Percentiles rank a stretch among this genome's conserved stretches.
Conservation (phyloP, 1,284 basidiomycete genomes). For the Mycosarcoma maydis region DNA sequence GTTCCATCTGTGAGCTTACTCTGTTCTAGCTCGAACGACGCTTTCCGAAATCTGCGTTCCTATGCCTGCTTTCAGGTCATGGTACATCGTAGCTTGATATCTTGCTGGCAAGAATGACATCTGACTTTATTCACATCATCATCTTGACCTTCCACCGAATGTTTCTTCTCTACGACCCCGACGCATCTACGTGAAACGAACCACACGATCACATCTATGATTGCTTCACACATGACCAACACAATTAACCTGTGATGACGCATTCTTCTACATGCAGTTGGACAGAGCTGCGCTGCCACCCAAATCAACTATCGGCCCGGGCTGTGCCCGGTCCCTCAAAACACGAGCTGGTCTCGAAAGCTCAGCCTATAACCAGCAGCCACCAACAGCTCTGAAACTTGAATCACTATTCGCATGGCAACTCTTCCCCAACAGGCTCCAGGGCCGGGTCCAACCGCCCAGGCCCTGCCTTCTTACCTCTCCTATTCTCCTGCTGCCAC, state of each 20-base stretch:
- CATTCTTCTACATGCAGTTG: not conserved
- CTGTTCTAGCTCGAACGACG: no score
- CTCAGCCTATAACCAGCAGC: not conserved
- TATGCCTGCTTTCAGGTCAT: no score
- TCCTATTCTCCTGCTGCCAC: slow-evolving; percentile 54
- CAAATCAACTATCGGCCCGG: slow-evolving; percentile 5
- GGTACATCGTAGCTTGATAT: no score
- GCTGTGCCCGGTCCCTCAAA: slow-evolving; percentile 25
- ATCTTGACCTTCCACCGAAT: no score
- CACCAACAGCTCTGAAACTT: not conserved
- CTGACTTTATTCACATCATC: no score
- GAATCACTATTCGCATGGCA: slow-evolving; percentile 19
- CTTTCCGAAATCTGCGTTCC: no score
- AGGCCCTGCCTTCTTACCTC: slow-evolving; percentile 53
- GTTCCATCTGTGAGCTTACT: no score
- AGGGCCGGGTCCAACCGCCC: slow-evolving; percentile 56
- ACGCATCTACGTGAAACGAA: no score
- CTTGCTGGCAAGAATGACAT: no score
- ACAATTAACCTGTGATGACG: slow-evolving; percentile 12
- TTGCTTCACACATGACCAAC: no score
- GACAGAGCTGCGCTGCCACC: not conserved
- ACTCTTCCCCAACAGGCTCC: slow-evolving; percentile 49
- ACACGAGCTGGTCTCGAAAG: slow-evolving; percentile 25
- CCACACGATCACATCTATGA: no score
- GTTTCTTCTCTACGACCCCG: no score